These are phyloP conservation scores for Hemisphaericaspora xylofermentans DNA, from an alignment of 1,139 yeast genomes.

Conservation along the genomic window DNA sequence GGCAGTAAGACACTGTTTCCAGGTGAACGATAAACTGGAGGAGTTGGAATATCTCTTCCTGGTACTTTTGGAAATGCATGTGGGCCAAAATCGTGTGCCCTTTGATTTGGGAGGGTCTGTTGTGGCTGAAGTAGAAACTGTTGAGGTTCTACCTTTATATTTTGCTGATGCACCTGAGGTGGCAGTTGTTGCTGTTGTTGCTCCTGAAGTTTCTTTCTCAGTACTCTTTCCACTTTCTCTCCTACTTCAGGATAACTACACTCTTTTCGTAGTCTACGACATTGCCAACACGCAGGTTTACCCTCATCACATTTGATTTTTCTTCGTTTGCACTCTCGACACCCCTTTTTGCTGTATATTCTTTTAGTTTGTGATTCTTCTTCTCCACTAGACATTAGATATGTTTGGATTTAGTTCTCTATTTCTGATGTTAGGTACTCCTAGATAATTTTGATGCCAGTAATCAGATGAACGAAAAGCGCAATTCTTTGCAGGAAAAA, in stretches of 20 bases:
- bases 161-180: conserved; percentile 4
- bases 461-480: too few species aligned
- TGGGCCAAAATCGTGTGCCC: neutral
- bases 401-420: neutral
- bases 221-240: conserved; percentile 31
- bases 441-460: too few species aligned
- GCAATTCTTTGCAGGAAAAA: neutral
- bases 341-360: conserved; percentile 37
- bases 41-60: neutral
- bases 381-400: conserved; percentile 11
- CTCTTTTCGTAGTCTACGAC: conserved; percentile 31
- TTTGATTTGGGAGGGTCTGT: neutral
- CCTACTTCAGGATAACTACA: conserved; percentile 37
- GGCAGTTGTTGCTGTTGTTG: conserved; percentile 5
- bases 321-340: conserved; percentile 42
- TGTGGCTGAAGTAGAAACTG: conserved; percentile 4
- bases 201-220: conserved; percentile 18
- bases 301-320: conserved; percentile 58
- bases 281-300: conserved; percentile 55
- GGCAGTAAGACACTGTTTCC: neutral
- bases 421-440: too few species aligned
- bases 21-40: neutral
- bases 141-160: too few species aligned
- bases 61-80: neutral
- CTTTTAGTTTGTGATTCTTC: conserved; percentile 11